A percentile compares a stretch with the other conserved stretches of the same genome.
Evolutionary conservation across 768 basidiomycete species (phyloP).

Genomic region (Pulveroboletus sp.): DNA sequence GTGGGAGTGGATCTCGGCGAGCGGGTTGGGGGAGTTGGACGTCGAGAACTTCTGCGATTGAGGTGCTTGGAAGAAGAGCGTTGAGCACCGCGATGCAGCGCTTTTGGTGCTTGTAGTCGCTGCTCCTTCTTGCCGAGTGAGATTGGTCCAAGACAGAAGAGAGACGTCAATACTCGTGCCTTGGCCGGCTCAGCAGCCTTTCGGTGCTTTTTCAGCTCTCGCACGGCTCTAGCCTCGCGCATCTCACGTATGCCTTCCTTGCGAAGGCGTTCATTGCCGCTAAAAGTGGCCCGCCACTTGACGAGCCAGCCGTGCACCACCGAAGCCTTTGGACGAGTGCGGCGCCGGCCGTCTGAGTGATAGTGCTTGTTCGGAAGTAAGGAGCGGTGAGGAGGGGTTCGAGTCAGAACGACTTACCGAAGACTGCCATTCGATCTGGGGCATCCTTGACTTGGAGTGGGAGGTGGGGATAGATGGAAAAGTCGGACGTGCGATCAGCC

Average conservation of each 20-base stretch:
- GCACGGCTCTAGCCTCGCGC: conserved; percentile 44
- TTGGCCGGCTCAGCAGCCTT: conserved; percentile 17
- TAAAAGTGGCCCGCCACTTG: conserved; percentile 71
- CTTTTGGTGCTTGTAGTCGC: conserved; percentile 8
- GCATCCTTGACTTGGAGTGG: conserved; percentile 11
- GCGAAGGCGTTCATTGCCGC: conserved; percentile 56
- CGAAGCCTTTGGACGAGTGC: conserved; percentile 48
- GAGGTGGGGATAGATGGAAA: conserved; percentile 7
- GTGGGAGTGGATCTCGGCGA: conserved; percentile 14
- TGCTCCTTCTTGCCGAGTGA: conserved; percentile 19
- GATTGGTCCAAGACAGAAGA: conserved; percentile 27
- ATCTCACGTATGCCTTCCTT: conserved; percentile 71
- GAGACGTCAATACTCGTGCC: conserved; percentile 8
- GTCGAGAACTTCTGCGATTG: conserved; percentile 8
- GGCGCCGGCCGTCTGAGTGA: conserved; percentile 36
- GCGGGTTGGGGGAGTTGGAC: conserved; percentile 8
- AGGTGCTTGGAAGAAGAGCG: conserved; percentile 10
- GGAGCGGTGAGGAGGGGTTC: background rate
- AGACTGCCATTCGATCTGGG: conserved; percentile 33
- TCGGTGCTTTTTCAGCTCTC: conserved; percentile 28
- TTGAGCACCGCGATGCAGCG: conserved; percentile 2
- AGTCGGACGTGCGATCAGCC: conserved; percentile 8
- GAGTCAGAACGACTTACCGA: conserved; percentile 21
- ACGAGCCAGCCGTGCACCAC: conserved; percentile 73
- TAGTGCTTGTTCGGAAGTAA: conserved; percentile 24